phyloP scores from a whole-genome alignment of 176 grass and related monocot species.

The Oropetium thomaeum region DNA sequence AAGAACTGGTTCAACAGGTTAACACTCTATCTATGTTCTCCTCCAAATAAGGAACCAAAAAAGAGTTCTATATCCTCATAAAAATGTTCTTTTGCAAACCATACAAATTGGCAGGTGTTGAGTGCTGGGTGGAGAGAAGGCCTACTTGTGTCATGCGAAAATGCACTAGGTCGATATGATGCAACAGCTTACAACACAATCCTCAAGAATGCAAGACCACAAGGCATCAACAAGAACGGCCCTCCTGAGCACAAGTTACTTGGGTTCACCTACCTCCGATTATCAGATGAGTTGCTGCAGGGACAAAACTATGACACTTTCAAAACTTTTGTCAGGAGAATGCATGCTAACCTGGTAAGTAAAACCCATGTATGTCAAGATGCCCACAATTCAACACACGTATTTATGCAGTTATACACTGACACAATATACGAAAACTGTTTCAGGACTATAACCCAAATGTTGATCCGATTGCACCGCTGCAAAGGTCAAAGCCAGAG shows the following conservation, averaged over 20 bases:
- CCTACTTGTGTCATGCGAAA: conserved; percentile 69
- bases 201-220: conserved; percentile 66
- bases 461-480: conserved; percentile 37
- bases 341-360: conserved; percentile 91
- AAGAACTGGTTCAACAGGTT: conserved; percentile 86
- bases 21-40: background rate
- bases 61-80: background rate
- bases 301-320: conserved; percentile 66
- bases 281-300: conserved; percentile 66
- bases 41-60: background rate
- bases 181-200: conserved; percentile 81
- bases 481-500: conserved; percentile 59
- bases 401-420: background rate
- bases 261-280: conserved; percentile 79
- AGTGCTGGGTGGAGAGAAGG: conserved; percentile 92
- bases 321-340: conserved; percentile 73
- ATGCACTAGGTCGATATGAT: conserved; percentile 73
- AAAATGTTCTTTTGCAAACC: conserved; percentile 1
- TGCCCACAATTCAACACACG: background rate
- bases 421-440: background rate
- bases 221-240: conserved; percentile 55
- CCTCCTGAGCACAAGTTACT: conserved; percentile 53
- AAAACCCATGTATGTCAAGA: background rate
- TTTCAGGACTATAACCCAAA: conserved; percentile 47
- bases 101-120: conserved; percentile 49